Evolutionary conservation across 2,329 filamentous ascomycete genomes (phyloP), one percentile per base, ranked within the genome.

Genomic region (Claviceps sp.): DNA sequence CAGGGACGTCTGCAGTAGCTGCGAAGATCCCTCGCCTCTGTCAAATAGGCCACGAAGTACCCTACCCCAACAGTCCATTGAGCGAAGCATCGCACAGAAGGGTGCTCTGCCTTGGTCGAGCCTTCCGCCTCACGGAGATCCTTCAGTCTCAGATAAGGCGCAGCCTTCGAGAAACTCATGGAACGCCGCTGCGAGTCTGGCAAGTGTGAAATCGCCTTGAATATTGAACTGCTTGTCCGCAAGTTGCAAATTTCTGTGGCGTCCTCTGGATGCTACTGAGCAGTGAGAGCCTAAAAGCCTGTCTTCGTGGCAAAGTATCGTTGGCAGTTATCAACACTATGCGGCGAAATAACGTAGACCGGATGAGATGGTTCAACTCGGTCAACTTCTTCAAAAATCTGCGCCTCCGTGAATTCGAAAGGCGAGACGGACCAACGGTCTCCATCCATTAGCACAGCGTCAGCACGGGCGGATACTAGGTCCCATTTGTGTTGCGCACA

Each of bases 301-400:
- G 70, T 68, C 64, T 79, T 81, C 42, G 70, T 69, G 57, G 74
- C 71, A 66, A 83, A 90, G 68, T 86, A 87, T 55, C 68, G 69
- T 65, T 79, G 77, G 58, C 84, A 81, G 38, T 73, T 73, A 59
- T 84, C 77, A 51, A 84, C 85, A 50, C 76, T 76, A 56, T 78
- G 74, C 66, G 85, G 81, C 4, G 89, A 87, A 58, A 96, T 84
- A 56, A 87, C 85, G 69, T 88, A 96, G 26, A 96, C 78, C 2
- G 91, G 91, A 68, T 96, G 89, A 41, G 88, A 76, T 16, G 84
- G 73, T 50, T 71, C 73, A 50, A 95, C 75, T 42, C 80, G 72
- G 70, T 95, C 88, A 53, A 74, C 70, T 60, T 85, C 77, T 54
- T 87, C 82, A 68, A 87, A 88, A 48, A 86, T 75, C 59, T 81